Percentiles rank a stretch among this genome's conserved stretches.
Evolutionary conservation across 2,329 filamentous ascomycete genomes (phyloP).

Genomic region (Diaporthe sp.): DNA sequence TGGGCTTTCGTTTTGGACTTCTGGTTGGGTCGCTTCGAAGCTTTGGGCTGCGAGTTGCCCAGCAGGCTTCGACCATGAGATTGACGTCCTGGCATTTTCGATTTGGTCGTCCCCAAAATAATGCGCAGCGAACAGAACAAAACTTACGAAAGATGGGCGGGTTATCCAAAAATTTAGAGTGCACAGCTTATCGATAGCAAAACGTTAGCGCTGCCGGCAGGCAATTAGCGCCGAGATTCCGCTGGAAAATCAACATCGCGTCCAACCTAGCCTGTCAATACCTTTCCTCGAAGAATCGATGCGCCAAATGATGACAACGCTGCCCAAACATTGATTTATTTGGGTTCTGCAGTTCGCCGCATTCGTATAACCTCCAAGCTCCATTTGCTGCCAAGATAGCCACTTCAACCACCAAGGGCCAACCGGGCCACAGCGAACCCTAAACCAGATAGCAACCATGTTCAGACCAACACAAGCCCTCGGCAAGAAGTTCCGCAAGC

Average conservation of each 20-base stretch:
- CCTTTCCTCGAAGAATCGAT: background rate
- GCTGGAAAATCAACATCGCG: slow-evolving; percentile 24
- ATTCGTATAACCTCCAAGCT: background rate
- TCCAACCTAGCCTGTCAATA: background rate
- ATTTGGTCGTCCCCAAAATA: background rate
- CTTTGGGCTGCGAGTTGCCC: slow-evolving; percentile 46
- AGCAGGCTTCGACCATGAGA: slow-evolving; percentile 69
- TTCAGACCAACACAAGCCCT: slow-evolving; percentile 75
- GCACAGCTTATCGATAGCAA: slow-evolving; percentile 39
- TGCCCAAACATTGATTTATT: background rate
- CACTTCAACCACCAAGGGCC: background rate
- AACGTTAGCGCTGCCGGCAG: slow-evolving; percentile 1
- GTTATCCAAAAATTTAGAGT: slow-evolving; percentile 35
- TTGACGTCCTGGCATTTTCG: slow-evolving; percentile 69
- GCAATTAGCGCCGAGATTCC: slow-evolving; percentile 32
- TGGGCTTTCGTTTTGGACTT: slow-evolving; percentile 64
- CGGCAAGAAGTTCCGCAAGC: slow-evolving; percentile 78
- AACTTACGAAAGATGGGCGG: background rate
- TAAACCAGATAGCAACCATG: slow-evolving; percentile 61
- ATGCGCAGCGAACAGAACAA: background rate
- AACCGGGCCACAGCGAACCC: background rate
- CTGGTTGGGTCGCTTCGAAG: slow-evolving; percentile 47
- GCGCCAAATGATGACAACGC: background rate
- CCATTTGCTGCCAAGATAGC: background rate
- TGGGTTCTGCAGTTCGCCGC: background rate